Conservation (phyloP, 2,329 filamentous ascomycete genomes). For the Cladosporium halotolerans region DNA sequence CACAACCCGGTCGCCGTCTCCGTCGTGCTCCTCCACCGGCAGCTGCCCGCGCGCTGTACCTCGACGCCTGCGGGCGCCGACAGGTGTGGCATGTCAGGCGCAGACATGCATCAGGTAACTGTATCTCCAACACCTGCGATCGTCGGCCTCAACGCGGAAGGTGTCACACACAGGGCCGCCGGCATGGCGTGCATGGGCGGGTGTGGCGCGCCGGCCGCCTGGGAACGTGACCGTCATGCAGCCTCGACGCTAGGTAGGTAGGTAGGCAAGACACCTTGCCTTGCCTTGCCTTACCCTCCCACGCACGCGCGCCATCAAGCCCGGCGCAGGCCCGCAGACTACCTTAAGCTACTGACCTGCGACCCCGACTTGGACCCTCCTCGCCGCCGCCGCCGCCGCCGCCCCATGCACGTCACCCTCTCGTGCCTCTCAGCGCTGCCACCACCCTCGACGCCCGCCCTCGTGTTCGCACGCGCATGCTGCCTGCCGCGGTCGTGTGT, state of each 20-base stretch:
- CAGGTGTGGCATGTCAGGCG: too few species aligned
- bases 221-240: conserved; percentile 1
- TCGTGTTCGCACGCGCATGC: conserved; percentile 6
- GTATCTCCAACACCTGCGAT: too few species aligned
- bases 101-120: too few species aligned
- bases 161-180: not conserved
- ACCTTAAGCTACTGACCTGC: too few species aligned
- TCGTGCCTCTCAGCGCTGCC: not conserved
- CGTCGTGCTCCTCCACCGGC: too few species aligned
- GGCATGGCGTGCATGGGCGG: not conserved
- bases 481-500: conserved; percentile 5
- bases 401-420: conserved; percentile 8
- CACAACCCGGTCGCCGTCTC: too few species aligned
- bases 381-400: not conserved
- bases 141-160: not conserved
- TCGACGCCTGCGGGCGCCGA: too few species aligned
- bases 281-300: not conserved
- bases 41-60: too few species aligned
- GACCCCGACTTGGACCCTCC: too few species aligned
- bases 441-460: conserved; percentile 2
- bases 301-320: not conserved
- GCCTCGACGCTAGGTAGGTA: too few species aligned
- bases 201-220: conserved; percentile 2
- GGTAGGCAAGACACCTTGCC: not conserved
- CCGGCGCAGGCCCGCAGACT: too few species aligned